Conservation (phyloP, 768 basidiomycete species). For the Cystobasidium tubakii region DNA sequence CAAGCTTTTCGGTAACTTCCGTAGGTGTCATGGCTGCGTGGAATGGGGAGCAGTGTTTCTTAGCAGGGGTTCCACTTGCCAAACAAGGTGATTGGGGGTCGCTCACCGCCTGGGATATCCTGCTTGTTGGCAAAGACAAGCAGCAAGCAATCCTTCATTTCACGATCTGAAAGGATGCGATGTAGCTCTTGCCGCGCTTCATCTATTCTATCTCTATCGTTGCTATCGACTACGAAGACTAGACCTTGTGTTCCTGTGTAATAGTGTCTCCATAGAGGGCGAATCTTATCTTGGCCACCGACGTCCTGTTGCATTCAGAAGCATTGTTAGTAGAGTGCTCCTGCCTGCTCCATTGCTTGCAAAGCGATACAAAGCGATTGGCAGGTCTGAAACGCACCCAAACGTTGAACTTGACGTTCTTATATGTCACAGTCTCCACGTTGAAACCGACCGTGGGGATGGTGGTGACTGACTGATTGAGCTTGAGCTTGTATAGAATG, state of each 20-base stretch:
- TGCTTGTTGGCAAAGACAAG: slow-evolving; percentile 99
- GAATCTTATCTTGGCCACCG: slow-evolving; percentile 99
- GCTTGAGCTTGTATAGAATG: slow-evolving; percentile 96
- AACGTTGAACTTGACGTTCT: slow-evolving; percentile 65
- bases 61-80: no score
- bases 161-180: slow-evolving; percentile 87
- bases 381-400: slow-evolving; percentile 47
- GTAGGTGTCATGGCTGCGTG: slow-evolving; percentile 91
- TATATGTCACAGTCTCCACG: slow-evolving; percentile 97
- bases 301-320: slow-evolving; percentile 53
- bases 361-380: not conserved
- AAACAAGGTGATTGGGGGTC: not conserved
- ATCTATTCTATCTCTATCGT: slow-evolving; percentile 89
- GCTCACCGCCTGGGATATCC: slow-evolving; percentile 88
- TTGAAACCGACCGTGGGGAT: slow-evolving; percentile 99
- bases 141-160: slow-evolving; percentile 94
- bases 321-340: not conserved
- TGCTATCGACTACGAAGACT: slow-evolving; percentile 95
- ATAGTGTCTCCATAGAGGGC: slow-evolving; percentile 97
- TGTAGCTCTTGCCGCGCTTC: slow-evolving; percentile 94
- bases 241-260: slow-evolving; percentile 98
- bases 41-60: no score
- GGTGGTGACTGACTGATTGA: slow-evolving; percentile 97
- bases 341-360: not conserved
- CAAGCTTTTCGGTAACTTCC: slow-evolving; percentile 94